phyloP scores from a whole-genome alignment of 176 grass and related monocot genomes.

The Eragrostis nindensis region DNA sequence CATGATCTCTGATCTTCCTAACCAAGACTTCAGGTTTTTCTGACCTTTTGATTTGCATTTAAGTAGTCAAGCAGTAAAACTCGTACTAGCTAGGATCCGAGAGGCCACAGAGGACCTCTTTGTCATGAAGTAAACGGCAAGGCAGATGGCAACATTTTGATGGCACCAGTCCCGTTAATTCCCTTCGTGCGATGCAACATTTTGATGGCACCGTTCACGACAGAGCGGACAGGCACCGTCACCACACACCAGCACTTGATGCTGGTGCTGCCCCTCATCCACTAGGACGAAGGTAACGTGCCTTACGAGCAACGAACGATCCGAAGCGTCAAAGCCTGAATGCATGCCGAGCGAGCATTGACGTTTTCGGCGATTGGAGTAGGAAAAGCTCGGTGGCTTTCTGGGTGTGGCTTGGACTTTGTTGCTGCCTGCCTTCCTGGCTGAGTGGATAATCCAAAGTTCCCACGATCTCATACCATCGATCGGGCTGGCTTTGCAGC shows the following conservation, averaged over 20 bases:
- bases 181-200: background rate
- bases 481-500: background rate
- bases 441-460: background rate
- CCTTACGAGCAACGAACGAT: slow-evolving; percentile 9
- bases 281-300: background rate
- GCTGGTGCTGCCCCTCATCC: background rate
- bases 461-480: background rate
- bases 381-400: slow-evolving; percentile 24
- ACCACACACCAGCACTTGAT: background rate
- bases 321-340: background rate
- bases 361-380: background rate
- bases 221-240: background rate
- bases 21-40: background rate
- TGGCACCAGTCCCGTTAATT: background rate
- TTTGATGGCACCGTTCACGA: background rate
- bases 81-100: no score
- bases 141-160: background rate
- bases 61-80: background rate
- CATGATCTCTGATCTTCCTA: no score
- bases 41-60: background rate
- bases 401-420: background rate
- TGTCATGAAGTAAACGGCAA: background rate
- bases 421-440: background rate
- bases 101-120: background rate
- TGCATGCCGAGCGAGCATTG: background rate